Base-by-base conservation (phyloP, 495 filamentous ascomycete species). In the Staphylotrichum longicolle region DNA sequence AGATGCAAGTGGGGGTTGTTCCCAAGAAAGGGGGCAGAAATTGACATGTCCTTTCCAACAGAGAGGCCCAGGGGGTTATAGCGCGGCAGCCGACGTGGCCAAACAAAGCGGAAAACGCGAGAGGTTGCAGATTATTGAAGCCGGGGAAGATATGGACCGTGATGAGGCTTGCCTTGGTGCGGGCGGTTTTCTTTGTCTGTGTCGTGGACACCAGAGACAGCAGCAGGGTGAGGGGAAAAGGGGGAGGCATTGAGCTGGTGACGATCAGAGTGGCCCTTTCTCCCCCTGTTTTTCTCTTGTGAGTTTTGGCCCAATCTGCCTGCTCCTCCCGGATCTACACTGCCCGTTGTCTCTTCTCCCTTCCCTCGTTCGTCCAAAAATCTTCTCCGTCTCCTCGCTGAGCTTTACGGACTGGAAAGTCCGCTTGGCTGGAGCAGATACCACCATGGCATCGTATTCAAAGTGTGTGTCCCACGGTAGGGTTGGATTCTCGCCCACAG, bases 101-200 rank as follows among this genome's bases (percentile, higher is more conserved):
- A 30, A 20, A 4, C 15, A 47, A 30, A 27, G 9, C 37, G 3
- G 20, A 27, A 32, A 32, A 27, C 10, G 46, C 30, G 46, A 7
- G 46, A 48, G 30, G 48, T n/a, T 50, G 48, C 48, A 50, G 48
- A 50, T 34, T 52, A 52, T 39, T 39, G 50, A 35, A 4, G 8
- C n/a, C 32, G 2, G 35, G 34, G 9, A 11, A 2, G 48, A 33
- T 12, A n/a, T 30, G 15, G 47, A 3, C 10, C 35, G 49, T 51
- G 33, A 51, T 14, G 11, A 51, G 49, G 49, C 49, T 51, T 51
- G 49, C 33, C 32, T 37, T 37, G 49, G 49, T 51, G 49, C 37
- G 33, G 35, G n/a, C 15, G 7, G 35, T 14, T 53, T 53, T 53
- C 51, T 53, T 53, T 53, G 34, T 40, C 35, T n/a, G 20, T 15